Evolutionary conservation across 805 yeast genomes (phyloP), one percentile per base, ranked within the genome.

Genomic region (Saccharomyces paradoxus): DNA sequence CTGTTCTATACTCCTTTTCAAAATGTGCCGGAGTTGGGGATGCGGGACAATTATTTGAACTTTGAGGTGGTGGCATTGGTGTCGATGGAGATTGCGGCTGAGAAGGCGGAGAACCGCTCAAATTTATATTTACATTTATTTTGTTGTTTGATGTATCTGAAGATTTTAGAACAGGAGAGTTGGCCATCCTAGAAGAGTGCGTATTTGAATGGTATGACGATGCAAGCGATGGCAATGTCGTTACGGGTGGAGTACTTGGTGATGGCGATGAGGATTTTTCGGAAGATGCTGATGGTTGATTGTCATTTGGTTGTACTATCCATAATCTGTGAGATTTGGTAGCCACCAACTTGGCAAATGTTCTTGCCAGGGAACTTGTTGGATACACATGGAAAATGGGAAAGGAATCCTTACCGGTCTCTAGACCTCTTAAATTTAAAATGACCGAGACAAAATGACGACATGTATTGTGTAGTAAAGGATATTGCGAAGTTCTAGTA

Each of bases 341-440:
- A 4, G 98, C 98, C n/a, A 92, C 97, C 60, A 92, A 75, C 70
- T 92, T 92, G 32, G 97, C 98, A 64, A 92, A 80, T 2, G 95
- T 89, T 67, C 96, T 80, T 31, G 87, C 96, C 50, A 92, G 77
- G 0, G 92, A 83, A 5, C 95, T 82, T 44, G 80, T 77, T 55
- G 82, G 81, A 57, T 87, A 84, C 28, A 92, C 96, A 68, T 91
- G 96, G 78, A 92, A 92, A 44, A 92, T 92, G 14, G 99, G 99
- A 77, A 86, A 91, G 46, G 94, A 89, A 72, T 92, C 99, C 71
- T 90, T 89, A 63, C 89, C 90, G 58, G 60, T 67, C 63, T 86
- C 94, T 24, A 92, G 77, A 14, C 99, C 98, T 65, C 96, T 83
- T 53, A 83, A 84, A 58, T 86, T 84, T 58, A 92, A 78, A 58